Evolutionary conservation across 305 asterid species (phyloP).

Genomic region (Fraxinus albicans): DNA sequence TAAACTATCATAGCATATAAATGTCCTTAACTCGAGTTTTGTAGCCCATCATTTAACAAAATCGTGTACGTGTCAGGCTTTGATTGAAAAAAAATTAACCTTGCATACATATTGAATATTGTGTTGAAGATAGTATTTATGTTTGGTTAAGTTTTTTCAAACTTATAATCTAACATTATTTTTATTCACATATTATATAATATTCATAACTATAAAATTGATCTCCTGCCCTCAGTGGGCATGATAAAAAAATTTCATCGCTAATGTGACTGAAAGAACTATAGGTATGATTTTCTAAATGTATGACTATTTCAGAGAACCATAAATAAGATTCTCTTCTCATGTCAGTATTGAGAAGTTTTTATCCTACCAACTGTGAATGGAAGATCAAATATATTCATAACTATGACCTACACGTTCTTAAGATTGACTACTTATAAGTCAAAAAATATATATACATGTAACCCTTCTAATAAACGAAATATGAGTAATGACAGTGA

Average conservation of each 20-base stretch:
- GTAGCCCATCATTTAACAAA: background rate
- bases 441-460: background rate
- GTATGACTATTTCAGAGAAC: no score
- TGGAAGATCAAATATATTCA: background rate
- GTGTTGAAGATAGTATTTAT: background rate
- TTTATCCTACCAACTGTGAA: no score
- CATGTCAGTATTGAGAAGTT: no score
- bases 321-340: no score
- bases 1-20: background rate
- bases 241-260: no score
- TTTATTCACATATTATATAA: no score
- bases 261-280: no score
- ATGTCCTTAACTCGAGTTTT: background rate
- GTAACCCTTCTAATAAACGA: background rate
- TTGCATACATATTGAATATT: no score
- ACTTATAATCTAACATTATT: background rate
- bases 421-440: background rate
- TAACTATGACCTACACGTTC: background rate
- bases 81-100: background rate
- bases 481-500: conserved; percentile 4
- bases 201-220: background rate
- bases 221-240: no score
- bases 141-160: background rate
- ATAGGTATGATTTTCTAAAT: no score
- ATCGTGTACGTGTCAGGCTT: background rate